Base-by-base conservation (phyloP, 2,329 filamentous ascomycete genomes). In the Alternaria rosae region DNA sequence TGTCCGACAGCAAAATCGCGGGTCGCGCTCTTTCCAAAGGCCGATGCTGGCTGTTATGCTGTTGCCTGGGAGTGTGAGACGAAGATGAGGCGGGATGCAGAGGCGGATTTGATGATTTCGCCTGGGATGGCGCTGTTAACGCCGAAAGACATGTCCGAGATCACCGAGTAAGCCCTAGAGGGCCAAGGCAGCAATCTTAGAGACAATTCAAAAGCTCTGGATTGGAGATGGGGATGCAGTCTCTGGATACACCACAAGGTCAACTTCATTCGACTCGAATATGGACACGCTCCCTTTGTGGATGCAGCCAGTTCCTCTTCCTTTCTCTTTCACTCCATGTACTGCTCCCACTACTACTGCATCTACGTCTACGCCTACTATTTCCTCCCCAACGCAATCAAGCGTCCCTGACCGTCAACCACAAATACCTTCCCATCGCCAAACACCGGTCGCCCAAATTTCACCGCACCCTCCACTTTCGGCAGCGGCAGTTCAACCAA, bases 371-470 rank as follows among this genome's bases (percentile, higher is more conserved):
- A 30, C 12, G n/a, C 45, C 30, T 13, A n/a, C 44, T 6, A 6
- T n/a, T 38, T 38, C 45, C 10, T 35, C 8, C 56, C 63, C 44
- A 66, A 54, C 20, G 63, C 65, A 47, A 66, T 57, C 42, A 67
- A 44, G 5, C 60, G 48, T 11, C 59, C 60, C 54, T 55, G 59
- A n/a, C 65, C 63, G 52, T 72, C 70, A 47, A 73, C 50, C 25
- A 73, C 52, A 64, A 71, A 73, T n/a, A 73, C 66, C 56, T 58
- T 66, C 6, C 68, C 64, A 61, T 78, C 80, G 68, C 73, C 82
- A 76, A 80, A 84, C 59, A 73, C 77, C 38, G 75, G 80, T 48
- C 77, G 76, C 55, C 73, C 76, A 58, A 78, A 83, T 58, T 81
- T 82, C 45, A 78, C 78, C 15, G 79, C 65, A 6, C 80, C 78